Conservation (phyloP, 306 rosid species). For the Prosopis cineraria region DNA sequence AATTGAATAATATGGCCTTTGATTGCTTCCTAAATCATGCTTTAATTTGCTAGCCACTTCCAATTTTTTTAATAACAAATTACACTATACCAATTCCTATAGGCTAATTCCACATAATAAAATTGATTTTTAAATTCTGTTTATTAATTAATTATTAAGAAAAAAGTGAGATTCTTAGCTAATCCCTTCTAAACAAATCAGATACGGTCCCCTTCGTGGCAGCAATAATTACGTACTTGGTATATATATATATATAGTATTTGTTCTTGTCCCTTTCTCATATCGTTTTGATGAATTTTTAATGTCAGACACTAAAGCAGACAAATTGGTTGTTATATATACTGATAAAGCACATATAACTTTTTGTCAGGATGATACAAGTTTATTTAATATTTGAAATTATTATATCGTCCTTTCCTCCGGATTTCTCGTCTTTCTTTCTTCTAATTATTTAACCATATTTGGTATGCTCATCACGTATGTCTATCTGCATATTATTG, state of each 20-base stretch:
- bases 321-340: neutral
- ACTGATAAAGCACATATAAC: neutral
- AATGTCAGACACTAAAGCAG: neutral
- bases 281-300: neutral
- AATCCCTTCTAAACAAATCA: neutral
- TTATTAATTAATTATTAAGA: neutral
- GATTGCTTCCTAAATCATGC: neutral
- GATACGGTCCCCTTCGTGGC: neutral
- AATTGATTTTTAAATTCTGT: neutral
- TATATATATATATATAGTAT: neutral
- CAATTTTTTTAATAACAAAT: neutral
- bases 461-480: neutral
- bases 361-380: neutral
- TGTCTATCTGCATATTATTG: neutral
- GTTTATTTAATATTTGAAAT: neutral
- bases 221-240: neutral
- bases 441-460: neutral
- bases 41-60: neutral
- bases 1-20: neutral
- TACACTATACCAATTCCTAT: neutral
- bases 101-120: neutral
- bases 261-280: neutral
- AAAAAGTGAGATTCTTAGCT: neutral
- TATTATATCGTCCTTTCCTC: neutral
- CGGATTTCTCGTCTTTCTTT: neutral